Conservation (phyloP, 2,329 filamentous ascomycete genomes). For the Aspergillus cejpii region DNA sequence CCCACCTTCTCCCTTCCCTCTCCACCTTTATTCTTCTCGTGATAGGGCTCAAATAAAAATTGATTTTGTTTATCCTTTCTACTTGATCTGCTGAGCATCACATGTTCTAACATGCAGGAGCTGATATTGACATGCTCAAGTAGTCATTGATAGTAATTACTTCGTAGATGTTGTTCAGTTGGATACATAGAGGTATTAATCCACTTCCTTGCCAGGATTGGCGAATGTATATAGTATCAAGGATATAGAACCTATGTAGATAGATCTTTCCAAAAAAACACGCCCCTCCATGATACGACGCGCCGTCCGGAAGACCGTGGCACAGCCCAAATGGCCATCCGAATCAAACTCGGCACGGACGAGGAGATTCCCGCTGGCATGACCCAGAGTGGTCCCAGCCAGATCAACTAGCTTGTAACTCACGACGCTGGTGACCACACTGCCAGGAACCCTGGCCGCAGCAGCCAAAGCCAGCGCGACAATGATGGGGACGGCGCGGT, state of each 20-base stretch:
- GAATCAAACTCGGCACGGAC: slow-evolving; percentile 39
- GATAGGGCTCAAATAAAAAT: no score
- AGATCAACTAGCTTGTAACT: slow-evolving; percentile 20
- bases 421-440: slow-evolving; percentile 33
- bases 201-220: no score
- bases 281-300: slow-evolving; percentile 45
- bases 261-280: slow-evolving; percentile 39
- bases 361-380: slow-evolving; percentile 44
- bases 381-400: slow-evolving; percentile 38
- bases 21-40: no score
- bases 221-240: not conserved
- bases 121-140: no score
- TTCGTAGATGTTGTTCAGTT: no score
- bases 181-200: no score
- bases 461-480: slow-evolving; percentile 48
- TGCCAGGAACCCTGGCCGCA: slow-evolving; percentile 44
- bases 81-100: no score
- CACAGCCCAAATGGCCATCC: slow-evolving; percentile 31
- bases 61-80: no score
- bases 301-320: slow-evolving; percentile 45
- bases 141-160: no score
- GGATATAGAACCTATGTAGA: no score
- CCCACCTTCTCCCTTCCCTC: no score
- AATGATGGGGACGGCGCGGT: slow-evolving; percentile 52
- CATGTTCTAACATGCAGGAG: no score